Conservation (phyloP, 176 grass and related monocot genomes). For the Paspalum vaginatum region DNA sequence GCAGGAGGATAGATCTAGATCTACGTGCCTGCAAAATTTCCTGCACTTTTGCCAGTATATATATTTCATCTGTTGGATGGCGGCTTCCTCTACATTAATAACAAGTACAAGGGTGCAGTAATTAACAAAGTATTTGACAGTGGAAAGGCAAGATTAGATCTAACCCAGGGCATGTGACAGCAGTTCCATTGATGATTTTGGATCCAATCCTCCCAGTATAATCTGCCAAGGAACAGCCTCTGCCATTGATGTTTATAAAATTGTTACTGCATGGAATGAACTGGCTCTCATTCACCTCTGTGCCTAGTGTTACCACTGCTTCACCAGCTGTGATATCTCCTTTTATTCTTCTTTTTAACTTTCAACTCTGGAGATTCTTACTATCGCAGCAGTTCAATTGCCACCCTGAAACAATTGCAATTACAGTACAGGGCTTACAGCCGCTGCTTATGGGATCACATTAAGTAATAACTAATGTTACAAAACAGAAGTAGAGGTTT, state of each 20-base stretch:
- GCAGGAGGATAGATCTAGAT: constrained; percentile 75
- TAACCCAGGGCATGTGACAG: constrained; percentile 57
- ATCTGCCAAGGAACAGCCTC: constrained; percentile 51
- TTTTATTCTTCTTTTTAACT: constrained; percentile 50
- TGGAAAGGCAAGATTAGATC: constrained; percentile 66
- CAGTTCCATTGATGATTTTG: constrained; percentile 46
- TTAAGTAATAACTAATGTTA: not conserved
- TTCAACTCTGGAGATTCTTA: constrained; percentile 44
- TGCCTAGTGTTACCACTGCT: constrained; percentile 55
- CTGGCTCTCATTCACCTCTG: constrained; percentile 44
- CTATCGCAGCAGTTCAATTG: constrained; percentile 44
- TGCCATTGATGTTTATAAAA: constrained; percentile 48
- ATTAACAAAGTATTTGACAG: constrained; percentile 45
- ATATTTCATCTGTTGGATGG: constrained; percentile 40
- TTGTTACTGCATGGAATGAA: constrained; percentile 64
- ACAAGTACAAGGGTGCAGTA: constrained; percentile 49
- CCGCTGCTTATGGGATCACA: not conserved
- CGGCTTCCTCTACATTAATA: constrained; percentile 41
- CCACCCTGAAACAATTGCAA: constrained; percentile 41
- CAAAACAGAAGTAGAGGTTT: too few relatives aligned
- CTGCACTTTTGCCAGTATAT: constrained; percentile 49
- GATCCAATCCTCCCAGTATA: constrained; percentile 56
- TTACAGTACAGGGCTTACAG: constrained; percentile 40
- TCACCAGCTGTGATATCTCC: constrained; percentile 46
- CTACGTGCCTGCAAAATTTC: constrained; percentile 62